Percentiles rank a stretch among this genome's conserved stretches.
Conservation (phyloP, 257 asterid species). For the Scutellaria galericulata region DNA sequence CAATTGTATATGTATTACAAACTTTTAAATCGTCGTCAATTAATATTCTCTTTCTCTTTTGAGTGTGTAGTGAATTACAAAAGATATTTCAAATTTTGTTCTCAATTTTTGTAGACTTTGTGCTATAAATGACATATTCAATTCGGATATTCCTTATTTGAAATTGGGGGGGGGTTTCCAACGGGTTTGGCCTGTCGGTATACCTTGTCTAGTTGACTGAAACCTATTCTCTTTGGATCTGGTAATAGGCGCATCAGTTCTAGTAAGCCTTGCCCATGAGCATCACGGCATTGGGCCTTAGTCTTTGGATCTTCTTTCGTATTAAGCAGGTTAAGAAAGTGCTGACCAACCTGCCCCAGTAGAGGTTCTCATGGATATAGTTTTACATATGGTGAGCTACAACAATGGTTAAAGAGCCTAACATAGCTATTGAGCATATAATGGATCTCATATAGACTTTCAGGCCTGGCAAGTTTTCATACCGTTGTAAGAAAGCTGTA, state of each 20-base stretch:
- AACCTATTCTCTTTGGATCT: slow-evolving; percentile 3
- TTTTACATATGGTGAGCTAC: too few species aligned
- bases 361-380: too few species aligned
- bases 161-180: too few species aligned
- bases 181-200: too few species aligned
- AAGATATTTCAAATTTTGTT: not conserved
- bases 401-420: too few species aligned
- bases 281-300: not conserved
- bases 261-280: too few species aligned
- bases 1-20: too few species aligned
- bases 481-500: not conserved
- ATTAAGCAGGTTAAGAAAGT: too few species aligned
- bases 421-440: too few species aligned
- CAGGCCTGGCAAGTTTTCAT: not conserved
- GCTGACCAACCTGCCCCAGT: too few species aligned
- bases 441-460: not conserved
- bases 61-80: not conserved
- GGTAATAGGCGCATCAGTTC: not conserved
- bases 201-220: not conserved
- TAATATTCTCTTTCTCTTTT: not conserved
- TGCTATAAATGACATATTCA: not conserved
- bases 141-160: not conserved
- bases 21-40: slow-evolving; percentile 1
- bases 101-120: slow-evolving; percentile 1
- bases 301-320: too few species aligned